Evolutionary conservation across 1,139 yeast genomes (phyloP), one percentile per base, ranked within the genome.

Genomic region (Spathaspora sp.): DNA sequence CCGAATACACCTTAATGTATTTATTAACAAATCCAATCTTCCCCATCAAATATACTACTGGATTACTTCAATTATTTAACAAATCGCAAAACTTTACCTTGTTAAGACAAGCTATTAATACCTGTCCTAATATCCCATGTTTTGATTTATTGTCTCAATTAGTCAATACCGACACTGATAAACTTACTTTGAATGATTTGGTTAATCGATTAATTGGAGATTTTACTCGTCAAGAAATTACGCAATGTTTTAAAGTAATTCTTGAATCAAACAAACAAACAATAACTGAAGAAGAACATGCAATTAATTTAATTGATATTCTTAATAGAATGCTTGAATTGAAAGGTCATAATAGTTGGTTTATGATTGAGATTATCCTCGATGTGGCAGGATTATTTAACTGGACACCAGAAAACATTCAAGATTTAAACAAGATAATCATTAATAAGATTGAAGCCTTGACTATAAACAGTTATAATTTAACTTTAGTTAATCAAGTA

Each of bases 21-120:
- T 72, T 90, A 38, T 72, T 91, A 51, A 88, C 96, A 2, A 96
- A 89, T 66, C 97, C 97, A 20, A 68, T 89, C 29, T 89, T 86
- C 64, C 97, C 97, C 8, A 67, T 73, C 4, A 67, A 73, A 18
- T 79, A 72, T 54, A 72, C 88, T 6, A 68, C 68, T 2, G 84
- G 82, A 1, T 65, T 91, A 42, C 64, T 88, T 42, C 55, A 65
- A 7, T 72, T 76, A 42, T 72, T 89, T 36, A 55, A 60, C 38
- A 53, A 56, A 7, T 51, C 59, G 13, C 61, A 64, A 18, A 74
- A 79, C 51, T 82, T 87, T 36, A 78, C 86, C 45, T 73, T 90
- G 48, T 76, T 86, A 61, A 82, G 89, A 64, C 96, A 87, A 61
- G 93, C 95, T 0, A 77, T 89, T 44, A 86, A 84, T 11, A 84